Base-by-base conservation (phyloP, 2,329 filamentous ascomycete genomes). In the Parastagonospora nodorum region DNA sequence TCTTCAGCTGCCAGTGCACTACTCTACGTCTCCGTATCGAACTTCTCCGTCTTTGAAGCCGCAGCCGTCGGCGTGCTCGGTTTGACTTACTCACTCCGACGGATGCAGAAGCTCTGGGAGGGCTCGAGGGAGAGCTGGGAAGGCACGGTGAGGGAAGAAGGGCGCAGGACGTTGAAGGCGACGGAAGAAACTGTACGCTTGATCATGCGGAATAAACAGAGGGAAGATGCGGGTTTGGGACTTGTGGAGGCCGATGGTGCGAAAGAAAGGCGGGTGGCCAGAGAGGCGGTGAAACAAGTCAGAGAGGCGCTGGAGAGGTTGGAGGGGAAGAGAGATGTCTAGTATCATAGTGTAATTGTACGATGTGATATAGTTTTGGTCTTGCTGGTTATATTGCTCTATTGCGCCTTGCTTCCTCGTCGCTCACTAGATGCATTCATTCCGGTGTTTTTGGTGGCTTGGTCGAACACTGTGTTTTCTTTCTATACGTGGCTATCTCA, bases 101-200 rank as follows among this genome's bases (percentile, higher is more conserved):
- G 82, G 8, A 77, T 86, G 73, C 84, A 87, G 66, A 81, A 74
- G 62, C 71, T 78, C 50, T 87, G 85, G 84, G 80, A 84, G 46
- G 72, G 67, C 4, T 82, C 81, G 12, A 76, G 83, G 35, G 71
- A 72, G 11, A 73, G 67, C 14, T 85, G 84, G 76, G 78, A 82
- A 52, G 73, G 72, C 1, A 77, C 79, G 28, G 74, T 85, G 2
- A 76, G 79, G 44, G 84, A 87, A 57, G 80, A 84, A 55, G 84
- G 84, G 2, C 74, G 83, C 38, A 74, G 74, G n/a, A 80, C 82
- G 2, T 67, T 87, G 30, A 79, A 77, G 49, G 73, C 77, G 19
- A 81, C 82, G 0, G 84, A 87, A 60, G 74, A 78, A 15, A 60
- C 73, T 11, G 72, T 86, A 46, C 74, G 77, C 27, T 58, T 64